Base-by-base conservation (phyloP, 345 rosid species). In the Lepidium aucheri region DNA sequence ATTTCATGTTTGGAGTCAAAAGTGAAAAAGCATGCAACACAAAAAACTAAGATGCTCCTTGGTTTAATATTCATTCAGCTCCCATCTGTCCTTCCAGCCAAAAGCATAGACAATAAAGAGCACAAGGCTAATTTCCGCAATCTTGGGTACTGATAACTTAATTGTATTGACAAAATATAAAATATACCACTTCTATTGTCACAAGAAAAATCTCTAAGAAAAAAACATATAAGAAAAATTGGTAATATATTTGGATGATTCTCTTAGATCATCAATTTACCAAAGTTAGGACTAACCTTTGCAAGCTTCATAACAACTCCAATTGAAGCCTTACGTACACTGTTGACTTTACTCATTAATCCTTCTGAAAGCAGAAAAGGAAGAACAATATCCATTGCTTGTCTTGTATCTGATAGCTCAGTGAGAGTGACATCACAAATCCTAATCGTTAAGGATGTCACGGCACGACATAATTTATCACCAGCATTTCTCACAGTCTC, bases 401-500 rank as follows among this genome's bases (percentile, higher is more conserved):
- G 77, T 43, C 76, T 81, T 68, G 98, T 83, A 65, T 83, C 83
- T 74, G 96, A 77, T 72, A 78, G 67, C 76, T 88, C 96, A 52
- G 91, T 90, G 53, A 90, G 93, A n/a, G 86, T 73, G 47, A 86
- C 79, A 79, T 93, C 96, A 70, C 98, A 90, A 16, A 93, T 88
- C 80, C 96, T 84, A 78, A 86, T 79, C 7, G 98, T 90, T 72
- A 93, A 74, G 45, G 97, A 85, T 41, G 88, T 85, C 73, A 85
- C 80, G 57, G 83, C 63, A 63, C 86, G 88, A 33, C 97, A 87
- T 77, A 93, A 74, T 75, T 80, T 93, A 78, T 90, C 97, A 62
- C 97, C 98, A 46, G 98, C 89, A 83, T 81, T 86, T 76, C 97
- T 80, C 72, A 93, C 98, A 77, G 97, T 90, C 82, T 93, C 98